Base-by-base conservation (phyloP, 805 yeast genomes). In the Saccharomycopsis javanensis region DNA sequence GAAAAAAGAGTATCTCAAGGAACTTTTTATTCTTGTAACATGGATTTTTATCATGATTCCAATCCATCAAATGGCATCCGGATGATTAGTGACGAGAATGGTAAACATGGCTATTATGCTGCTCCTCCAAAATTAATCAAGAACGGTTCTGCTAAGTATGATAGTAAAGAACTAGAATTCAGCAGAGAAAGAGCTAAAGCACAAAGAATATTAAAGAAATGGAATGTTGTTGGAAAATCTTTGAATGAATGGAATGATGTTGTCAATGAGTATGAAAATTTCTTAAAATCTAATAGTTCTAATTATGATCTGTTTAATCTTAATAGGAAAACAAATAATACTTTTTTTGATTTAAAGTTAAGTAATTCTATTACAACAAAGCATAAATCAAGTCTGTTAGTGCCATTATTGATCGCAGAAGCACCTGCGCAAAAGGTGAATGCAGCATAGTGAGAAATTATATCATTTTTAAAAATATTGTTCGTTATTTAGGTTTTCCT, bases 181-280 rank as follows among this genome's bases (percentile, higher is more conserved):
- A 38, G 15, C 28, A 31, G 25, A 25, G 55, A 54, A 35, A 25
- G 53, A 33, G 34, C 48, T n/a, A 33, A 20, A 18, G 56, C 58
- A 33, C 37, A 53, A 25, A 31, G 51, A 25, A 60, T 62, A 53
- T 45, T 59, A 56, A 63, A 65, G 30, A 69, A 69, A 50, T 65
- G 63, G 57, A 59, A 63, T 10, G 65, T 64, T 4, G 63, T 78
- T 34, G 84, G 83, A 10, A 74, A 75, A 56, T 71, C 79, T 7
- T 63, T 81, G 54, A 78, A 75, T 62, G 86, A 81, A 62, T 78
- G 82, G 77, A 75, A 76, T 57, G 33, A 57, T 3, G 66, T 72
- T 46, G 76, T 79, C 23, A 71, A 72, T 13, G 82, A 79, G 62
- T 77, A 77, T 64, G 79, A 76, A 61, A 55, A 59, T 4, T 79